Evolutionary conservation across 768 basidiomycete genomes (phyloP), one percentile per base, ranked within the genome.

Genomic region (Strobilomyces echinocephalus): DNA sequence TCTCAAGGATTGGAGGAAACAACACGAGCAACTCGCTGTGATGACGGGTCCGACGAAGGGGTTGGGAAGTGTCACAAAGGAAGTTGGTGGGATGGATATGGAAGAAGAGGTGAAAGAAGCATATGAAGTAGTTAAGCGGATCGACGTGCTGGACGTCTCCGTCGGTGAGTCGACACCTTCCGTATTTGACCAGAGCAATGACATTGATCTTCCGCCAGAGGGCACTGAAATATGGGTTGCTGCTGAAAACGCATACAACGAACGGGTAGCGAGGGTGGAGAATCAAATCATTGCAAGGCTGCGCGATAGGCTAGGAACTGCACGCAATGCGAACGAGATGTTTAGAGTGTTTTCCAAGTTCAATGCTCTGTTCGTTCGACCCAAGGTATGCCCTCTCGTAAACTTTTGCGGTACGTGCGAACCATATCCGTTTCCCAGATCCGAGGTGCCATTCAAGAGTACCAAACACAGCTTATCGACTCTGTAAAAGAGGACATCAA

Each of bases 401-500:
- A 49, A 11, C 8, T 21, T 20, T 30, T 12, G 31, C n/a, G 4
- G 39, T 5, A 12, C 14, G 28, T 34, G 26, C 15, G 40, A 33
- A 39, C 9, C 54, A 20, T 42, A 33, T 26, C 26, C 4, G 35
- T 38, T 55, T 1, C 8, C 34, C 24, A 93, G 91, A 95, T 95
- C 71, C 87, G 93, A 54, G 95, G 97, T 59, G 97, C 97, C 41
- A 98, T 99, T 53, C 93, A 97, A 79, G 97, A 98, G 69, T 98
- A 98, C 63, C 97, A 98, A 70, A 97, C 94, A 0, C 94, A 97
- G 58, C 85, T 99, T 15, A 99, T 99, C 59, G 97, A 99, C 61
- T 95, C 93, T 5, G 95, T 98, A 43, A 99, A 99, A 67, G 94
- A 97, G 63, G 95, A 98, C 66, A 97, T 98, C 70, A 92, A 95